phyloP scores from a whole-genome alignment of 768 basidiomycete genomes.

The Astraeus odoratus region DNA sequence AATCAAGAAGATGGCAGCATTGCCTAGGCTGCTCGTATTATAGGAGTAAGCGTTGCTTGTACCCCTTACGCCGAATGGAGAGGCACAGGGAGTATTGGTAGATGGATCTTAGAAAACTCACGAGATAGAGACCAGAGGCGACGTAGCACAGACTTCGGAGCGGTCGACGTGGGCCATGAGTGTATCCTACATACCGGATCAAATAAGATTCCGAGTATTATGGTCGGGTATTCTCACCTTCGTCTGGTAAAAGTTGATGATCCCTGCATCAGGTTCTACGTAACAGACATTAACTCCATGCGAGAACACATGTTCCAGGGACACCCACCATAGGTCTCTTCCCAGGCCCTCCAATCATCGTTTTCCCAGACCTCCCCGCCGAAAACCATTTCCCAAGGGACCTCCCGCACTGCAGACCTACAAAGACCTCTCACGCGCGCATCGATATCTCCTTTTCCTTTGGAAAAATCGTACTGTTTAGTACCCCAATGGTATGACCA shows the following conservation, averaged over 20 bases:
- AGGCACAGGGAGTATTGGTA: background rate
- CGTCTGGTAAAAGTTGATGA: constrained; percentile 91
- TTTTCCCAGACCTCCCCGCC: constrained; percentile 43
- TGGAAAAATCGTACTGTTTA: constrained; percentile 89
- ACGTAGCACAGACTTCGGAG: constrained; percentile 87
- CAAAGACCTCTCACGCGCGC: constrained; percentile 51
- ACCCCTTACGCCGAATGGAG: background rate
- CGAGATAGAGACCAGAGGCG: constrained; percentile 93
- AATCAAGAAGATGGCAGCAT: constrained; percentile 84
- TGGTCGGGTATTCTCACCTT: constrained; percentile 34
- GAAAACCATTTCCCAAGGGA: constrained; percentile 71
- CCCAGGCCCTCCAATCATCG: constrained; percentile 69
- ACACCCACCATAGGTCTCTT: constrained; percentile 65
- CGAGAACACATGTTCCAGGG: too few species aligned
- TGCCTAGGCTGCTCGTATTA: constrained; percentile 59
- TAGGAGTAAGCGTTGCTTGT: background rate
- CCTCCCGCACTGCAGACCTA: constrained; percentile 46
- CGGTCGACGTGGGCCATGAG: constrained; percentile 98
- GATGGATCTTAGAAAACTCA: constrained; percentile 37
- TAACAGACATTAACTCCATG: too few species aligned
- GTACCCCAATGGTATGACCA: constrained; percentile 97
- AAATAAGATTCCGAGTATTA: background rate
- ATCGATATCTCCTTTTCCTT: constrained; percentile 58
- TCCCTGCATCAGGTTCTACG: constrained; percentile 90
- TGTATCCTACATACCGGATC: constrained; percentile 51